These are phyloP conservation scores for Suillus bovinus DNA, from an alignment of 768 basidiomycete genomes.

Conservation along the genomic window DNA sequence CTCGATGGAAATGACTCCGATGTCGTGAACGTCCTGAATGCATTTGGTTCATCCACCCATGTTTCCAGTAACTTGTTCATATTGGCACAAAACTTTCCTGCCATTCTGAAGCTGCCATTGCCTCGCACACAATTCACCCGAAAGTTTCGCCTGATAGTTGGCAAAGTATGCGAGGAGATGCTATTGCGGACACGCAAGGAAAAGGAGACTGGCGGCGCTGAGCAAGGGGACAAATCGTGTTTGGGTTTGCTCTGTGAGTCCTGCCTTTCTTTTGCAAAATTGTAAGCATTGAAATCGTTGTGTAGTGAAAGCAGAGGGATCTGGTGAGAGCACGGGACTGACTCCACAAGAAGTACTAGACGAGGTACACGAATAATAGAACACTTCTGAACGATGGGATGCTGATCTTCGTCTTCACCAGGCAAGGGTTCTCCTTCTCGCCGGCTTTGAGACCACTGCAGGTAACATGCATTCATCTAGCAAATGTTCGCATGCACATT, in stretches of 20 bases:
- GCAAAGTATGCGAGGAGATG: slow-evolving; percentile 34
- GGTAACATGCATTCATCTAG: slow-evolving; percentile 18
- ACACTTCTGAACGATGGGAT: not conserved
- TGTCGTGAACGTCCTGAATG: slow-evolving; percentile 29
- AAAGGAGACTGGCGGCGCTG: slow-evolving; percentile 28
- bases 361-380: not conserved
- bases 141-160: slow-evolving; percentile 31
- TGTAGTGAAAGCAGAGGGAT: slow-evolving; percentile 1
- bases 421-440: slow-evolving; percentile 16
- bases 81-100: slow-evolving; percentile 32
- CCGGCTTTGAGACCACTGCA: slow-evolving; percentile 24
- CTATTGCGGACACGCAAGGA: slow-evolving; percentile 35
- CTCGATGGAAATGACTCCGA: slow-evolving; percentile 36
- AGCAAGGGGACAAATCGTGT: slow-evolving; percentile 6
- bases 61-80: slow-evolving; percentile 11
- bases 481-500: too few species aligned
- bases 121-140: slow-evolving; percentile 22
- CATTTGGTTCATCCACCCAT: slow-evolving; percentile 19
- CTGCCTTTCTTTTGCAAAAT: not conserved
- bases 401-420: not conserved
- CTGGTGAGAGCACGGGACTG: not conserved
- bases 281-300: not conserved
- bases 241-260: slow-evolving; percentile 1
- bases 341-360: not conserved
- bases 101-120: slow-evolving; percentile 34